Percentiles rank a stretch among this genome's conserved stretches.
phyloP scores from a whole-genome alignment of 306 rosid species.

The Inga laurina region DNA sequence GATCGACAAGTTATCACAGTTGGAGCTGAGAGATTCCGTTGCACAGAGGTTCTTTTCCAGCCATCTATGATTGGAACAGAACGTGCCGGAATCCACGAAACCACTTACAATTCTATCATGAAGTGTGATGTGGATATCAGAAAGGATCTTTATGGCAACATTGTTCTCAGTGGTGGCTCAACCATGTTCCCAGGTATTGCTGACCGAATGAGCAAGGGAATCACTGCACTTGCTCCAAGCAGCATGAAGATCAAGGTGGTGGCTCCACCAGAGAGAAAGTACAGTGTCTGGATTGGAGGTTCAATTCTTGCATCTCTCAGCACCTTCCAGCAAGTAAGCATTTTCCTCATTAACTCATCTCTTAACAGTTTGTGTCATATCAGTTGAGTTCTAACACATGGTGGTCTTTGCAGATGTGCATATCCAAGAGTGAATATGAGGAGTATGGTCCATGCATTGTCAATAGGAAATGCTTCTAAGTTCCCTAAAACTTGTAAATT shows the following conservation, averaged over 20 bases:
- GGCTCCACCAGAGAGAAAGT: constrained; percentile 97
- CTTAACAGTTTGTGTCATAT: neutral
- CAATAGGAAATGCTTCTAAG: constrained; percentile 96
- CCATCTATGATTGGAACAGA: constrained; percentile 98
- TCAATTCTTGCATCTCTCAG: constrained; percentile 98
- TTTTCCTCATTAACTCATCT: neutral
- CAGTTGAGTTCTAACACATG: constrained; percentile 26
- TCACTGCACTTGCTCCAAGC: constrained; percentile 96
- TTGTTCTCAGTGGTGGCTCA: constrained; percentile 97
- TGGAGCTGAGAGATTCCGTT: constrained; percentile 96
- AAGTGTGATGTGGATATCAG: constrained; percentile 98
- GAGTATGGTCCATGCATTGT: constrained; percentile 97
- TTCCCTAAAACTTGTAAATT: neutral
- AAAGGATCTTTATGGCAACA: constrained; percentile 89
- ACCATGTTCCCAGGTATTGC: constrained; percentile 99
- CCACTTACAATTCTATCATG: constrained; percentile 96
- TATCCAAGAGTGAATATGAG: constrained; percentile 94
- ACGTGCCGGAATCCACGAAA: constrained; percentile 97
- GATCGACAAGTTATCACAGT: constrained; percentile 93
- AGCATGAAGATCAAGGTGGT: constrained; percentile 99
- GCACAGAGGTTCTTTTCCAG: constrained; percentile 97
- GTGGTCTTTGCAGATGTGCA: constrained; percentile 76
- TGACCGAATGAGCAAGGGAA: constrained; percentile 97
- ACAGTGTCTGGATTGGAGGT: constrained; percentile 99
- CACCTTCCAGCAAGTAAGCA: constrained; percentile 92